Evolutionary conservation across 495 filamentous ascomycete genomes (phyloP), one percentile per base, ranked within the genome.

Genomic region (Penicillium pancosmium): DNA sequence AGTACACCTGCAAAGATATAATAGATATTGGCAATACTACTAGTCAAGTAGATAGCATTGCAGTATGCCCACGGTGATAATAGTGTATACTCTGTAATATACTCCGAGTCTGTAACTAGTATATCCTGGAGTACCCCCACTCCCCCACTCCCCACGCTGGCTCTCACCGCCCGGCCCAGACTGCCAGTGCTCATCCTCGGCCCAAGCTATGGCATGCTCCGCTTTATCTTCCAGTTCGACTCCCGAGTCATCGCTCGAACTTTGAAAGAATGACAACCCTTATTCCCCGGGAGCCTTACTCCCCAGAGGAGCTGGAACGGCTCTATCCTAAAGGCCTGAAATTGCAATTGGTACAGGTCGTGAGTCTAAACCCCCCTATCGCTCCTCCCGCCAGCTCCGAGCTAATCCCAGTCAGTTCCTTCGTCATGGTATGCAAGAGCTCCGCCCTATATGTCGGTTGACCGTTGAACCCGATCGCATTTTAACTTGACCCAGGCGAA

Each of bases 311-410:
- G 82, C 85, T 98, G 19, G 73, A 78, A 36, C 75, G 79, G 62
- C 87, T 98, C 47, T 98, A 97, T 78, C 94, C 94, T 0, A 67
- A 83, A 41, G 78, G 78, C 15, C 78, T 98, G 50, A 82, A 95
- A 71, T 86, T 98, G 18, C 89, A 93, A 69, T 80, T 91, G 40
- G 94, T 98, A 11, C 94, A 98, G 72, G 80, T 98, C 59, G 85
- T 89, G 77, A 61, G 83, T 78, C 38, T 23, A 25, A 34, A 8
- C 7, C 21, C 46, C 12, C 35, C 41, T 50, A 13, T 51, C 34
- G n/a, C 38, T 58, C 10, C 5, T 27, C 35, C 9, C 15, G 46
- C n/a, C 19, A 31, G 9, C 41, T 7, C 47, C 15, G n/a, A 54
- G 52, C 65, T 72, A 61, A 69, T 52, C 44, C 16, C 16, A 18